Evolutionary conservation across 2,329 filamentous ascomycete species (phyloP), one percentile per base, ranked within the genome.

Genomic region (Diaporthe capsici): DNA sequence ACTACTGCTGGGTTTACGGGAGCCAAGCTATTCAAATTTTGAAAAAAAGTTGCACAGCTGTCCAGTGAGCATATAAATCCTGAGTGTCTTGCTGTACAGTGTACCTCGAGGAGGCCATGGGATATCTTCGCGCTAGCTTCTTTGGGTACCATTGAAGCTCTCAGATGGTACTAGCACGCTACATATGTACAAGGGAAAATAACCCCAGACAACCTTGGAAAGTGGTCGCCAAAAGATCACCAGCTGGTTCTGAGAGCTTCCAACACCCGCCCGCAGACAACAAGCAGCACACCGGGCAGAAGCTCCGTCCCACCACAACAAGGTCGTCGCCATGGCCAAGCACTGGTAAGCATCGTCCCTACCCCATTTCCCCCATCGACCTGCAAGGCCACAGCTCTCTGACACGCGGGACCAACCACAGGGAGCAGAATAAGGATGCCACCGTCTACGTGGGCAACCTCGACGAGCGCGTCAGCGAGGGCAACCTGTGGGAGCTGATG

Each of bases 371-470:
- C 22, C 34, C 58, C 58, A 51, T 28, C n/a, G 39, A 65, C 7
- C 10, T 20, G 2, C 31, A 34, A 42, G n/a, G 25, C 10, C 28
- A 51, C 22, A 28, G 12, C 20, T 20, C 65, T 58, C 71, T 76
- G 42, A 76, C 73, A 39, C 2, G 28, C 25, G 25, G 10, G 1
- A n/a, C 31, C 44, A 71, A 65, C 22, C 25, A 17, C 61, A 96
- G 94, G 94, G 95, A 98, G 84, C 96, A 98, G 88, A 96, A 98
- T 86, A 98, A 98, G 85, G 96, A 98, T 86, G 95, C 95, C 80
- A 98, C 97, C 57, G 94, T 98, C 84, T 99, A 99, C 85, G 95
- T 98, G 80, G 97, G 97, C 83, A 98, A 98, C 85, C 95, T 99
- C 82, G 97, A 99, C 87, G 97, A 99, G 88, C 95, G 97, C 84